These are phyloP conservation scores for Dryas octopetala DNA, from an alignment of 306 rosid species.

Conservation along the genomic window DNA sequence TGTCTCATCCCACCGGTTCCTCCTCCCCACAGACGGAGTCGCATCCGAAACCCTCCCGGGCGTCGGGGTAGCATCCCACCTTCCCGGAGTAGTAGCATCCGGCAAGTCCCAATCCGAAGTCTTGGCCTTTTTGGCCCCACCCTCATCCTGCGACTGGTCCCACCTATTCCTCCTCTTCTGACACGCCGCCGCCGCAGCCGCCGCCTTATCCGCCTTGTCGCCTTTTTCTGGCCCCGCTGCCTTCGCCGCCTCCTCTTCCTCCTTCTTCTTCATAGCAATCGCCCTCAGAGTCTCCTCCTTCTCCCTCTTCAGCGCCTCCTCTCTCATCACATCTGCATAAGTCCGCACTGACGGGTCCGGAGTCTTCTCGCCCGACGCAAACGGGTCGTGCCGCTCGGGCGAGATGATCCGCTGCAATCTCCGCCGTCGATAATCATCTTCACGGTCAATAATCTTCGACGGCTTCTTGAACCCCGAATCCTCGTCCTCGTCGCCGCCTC, in stretches of 20 bases:
- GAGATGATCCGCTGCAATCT: slow-evolving; percentile 58
- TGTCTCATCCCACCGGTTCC: slow-evolving; percentile 77
- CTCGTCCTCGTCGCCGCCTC: slow-evolving; percentile 44
- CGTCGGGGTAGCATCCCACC: slow-evolving; percentile 69
- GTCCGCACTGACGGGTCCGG: slow-evolving; percentile 65
- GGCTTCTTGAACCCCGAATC: slow-evolving; percentile 53
- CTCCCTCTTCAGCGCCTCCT: slow-evolving; percentile 64
- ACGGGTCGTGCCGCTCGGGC: slow-evolving; percentile 66
- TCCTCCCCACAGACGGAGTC: slow-evolving; percentile 57
- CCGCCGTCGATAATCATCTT: slow-evolving; percentile 58
- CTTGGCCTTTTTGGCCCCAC: slow-evolving; percentile 33
- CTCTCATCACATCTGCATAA: slow-evolving; percentile 65
- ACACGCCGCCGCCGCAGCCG: slow-evolving; percentile 14
- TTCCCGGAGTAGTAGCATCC: slow-evolving; percentile 46
- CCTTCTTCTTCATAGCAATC: slow-evolving; percentile 62
- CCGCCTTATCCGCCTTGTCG: background rate
- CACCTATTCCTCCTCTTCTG: slow-evolving; percentile 72
- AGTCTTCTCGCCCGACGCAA: slow-evolving; percentile 70
- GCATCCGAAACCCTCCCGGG: slow-evolving; percentile 65
- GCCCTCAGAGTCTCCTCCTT: slow-evolving; percentile 56
- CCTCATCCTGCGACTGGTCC: slow-evolving; percentile 73
- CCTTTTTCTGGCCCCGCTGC: slow-evolving; percentile 22
- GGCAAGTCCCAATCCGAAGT: slow-evolving; percentile 70
- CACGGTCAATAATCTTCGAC: slow-evolving; percentile 57
- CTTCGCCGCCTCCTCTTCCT: slow-evolving; percentile 55